Percentiles rank a stretch among this genome's conserved stretches.
These are phyloP conservation scores for Ophioceras dolichostomum DNA, from an alignment of 2,329 filamentous ascomycete genomes.

Conservation along the genomic window DNA sequence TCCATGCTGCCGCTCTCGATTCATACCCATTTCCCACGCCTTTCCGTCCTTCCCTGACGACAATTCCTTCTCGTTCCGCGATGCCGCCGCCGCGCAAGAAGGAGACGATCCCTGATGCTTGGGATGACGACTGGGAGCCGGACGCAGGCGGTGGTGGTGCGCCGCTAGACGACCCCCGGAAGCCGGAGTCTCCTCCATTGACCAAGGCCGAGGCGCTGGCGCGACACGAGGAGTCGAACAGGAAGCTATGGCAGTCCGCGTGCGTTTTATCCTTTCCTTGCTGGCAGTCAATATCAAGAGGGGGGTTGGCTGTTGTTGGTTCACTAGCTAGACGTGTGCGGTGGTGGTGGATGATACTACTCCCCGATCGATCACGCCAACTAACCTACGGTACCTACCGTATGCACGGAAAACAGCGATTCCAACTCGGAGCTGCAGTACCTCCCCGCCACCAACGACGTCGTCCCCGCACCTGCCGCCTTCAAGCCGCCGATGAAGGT, in stretches of 20 bases:
- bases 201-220: constrained; percentile 68
- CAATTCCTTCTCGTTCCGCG: too few relatives aligned
- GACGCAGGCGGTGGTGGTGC: background rate
- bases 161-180: constrained; percentile 48
- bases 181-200: constrained; percentile 26
- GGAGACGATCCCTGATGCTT: constrained; percentile 55
- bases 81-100: too few relatives aligned
- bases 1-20: too few relatives aligned
- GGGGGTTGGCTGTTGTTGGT: too few relatives aligned
- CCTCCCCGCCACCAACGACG: constrained; percentile 21
- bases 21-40: too few relatives aligned
- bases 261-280: constrained; percentile 33
- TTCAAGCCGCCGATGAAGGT: constrained; percentile 79
- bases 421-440: constrained; percentile 9
- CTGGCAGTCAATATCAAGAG: too few relatives aligned
- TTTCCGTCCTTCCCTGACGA: too few relatives aligned
- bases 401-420: too few relatives aligned
- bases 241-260: constrained; percentile 82
- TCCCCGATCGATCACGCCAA: too few relatives aligned
- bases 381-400: too few relatives aligned
- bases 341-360: too few relatives aligned
- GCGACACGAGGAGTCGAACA: constrained; percentile 72
- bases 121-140: constrained; percentile 82
- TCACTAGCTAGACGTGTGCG: too few relatives aligned
- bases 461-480: constrained; percentile 47